Conservation (phyloP, 2,329 filamentous ascomycete species). For the Neofusicoccum laricinum region DNA sequence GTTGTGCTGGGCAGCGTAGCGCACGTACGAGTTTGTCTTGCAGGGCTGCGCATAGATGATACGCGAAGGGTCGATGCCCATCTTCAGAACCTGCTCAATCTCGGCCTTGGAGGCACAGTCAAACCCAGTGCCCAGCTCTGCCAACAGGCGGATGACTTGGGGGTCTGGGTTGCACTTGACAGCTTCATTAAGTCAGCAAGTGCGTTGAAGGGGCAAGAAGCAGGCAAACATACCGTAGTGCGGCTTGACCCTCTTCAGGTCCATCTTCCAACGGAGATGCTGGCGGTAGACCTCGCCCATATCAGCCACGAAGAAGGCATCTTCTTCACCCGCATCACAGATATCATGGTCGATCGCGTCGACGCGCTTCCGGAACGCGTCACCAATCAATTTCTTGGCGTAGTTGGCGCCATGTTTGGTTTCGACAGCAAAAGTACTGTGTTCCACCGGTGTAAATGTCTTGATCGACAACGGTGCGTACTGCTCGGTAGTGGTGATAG, state of each 20-base stretch:
- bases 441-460: slow-evolving; percentile 18
- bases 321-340: slow-evolving; percentile 90
- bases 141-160: slow-evolving; percentile 81
- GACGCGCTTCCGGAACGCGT: slow-evolving; percentile 82
- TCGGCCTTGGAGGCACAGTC: slow-evolving; percentile 98
- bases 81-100: slow-evolving; percentile 83
- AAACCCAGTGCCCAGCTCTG: slow-evolving; percentile 87
- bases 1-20: slow-evolving; percentile 77
- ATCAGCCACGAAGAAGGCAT: slow-evolving; percentile 97
- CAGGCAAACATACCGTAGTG: slow-evolving; percentile 73
- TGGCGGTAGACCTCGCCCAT: slow-evolving; percentile 98
- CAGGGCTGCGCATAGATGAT: slow-evolving; percentile 99
- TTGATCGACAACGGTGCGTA: slow-evolving; percentile 40
- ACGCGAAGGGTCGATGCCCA: slow-evolving; percentile 80
- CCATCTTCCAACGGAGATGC: slow-evolving; percentile 96
- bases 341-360: slow-evolving; percentile 79
- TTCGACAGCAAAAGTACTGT: slow-evolving; percentile 17
- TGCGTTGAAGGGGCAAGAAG: no score
- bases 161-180: slow-evolving; percentile 99
- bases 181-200: slow-evolving; percentile 52
- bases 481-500: slow-evolving; percentile 50
- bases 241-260: slow-evolving; percentile 86
- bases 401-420: slow-evolving; percentile 48
- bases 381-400: slow-evolving; percentile 78
- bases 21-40: slow-evolving; percentile 98